Evolutionary conservation across 179 eudicot genomes (phyloP).

Genomic region (Silene vulgaris): DNA sequence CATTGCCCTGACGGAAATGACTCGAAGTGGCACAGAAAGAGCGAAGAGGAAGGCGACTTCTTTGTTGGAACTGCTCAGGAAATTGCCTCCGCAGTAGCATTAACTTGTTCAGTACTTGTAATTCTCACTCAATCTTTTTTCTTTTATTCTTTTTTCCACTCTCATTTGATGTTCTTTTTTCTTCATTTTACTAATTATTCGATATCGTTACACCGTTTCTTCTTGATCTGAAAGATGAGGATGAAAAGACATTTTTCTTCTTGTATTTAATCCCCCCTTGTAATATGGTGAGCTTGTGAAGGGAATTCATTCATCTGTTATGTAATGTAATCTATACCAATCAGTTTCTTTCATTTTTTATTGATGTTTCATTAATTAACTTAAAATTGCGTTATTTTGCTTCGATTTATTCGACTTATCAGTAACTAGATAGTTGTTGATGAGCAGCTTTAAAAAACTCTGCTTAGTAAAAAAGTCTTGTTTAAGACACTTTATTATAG

Average conservation of each 20-base stretch:
- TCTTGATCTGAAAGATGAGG: conserved; percentile 13
- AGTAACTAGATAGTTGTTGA: too few relatives aligned
- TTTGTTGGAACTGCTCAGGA: conserved; percentile 36
- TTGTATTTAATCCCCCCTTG: neutral
- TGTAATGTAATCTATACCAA: neutral
- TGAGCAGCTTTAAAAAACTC: too few relatives aligned
- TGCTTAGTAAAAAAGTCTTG: too few relatives aligned
- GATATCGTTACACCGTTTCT: conserved; percentile 19
- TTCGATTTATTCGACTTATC: too few relatives aligned
- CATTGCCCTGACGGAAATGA: conserved; percentile 32
- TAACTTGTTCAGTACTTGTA: conserved; percentile 6
- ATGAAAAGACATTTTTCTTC: neutral
- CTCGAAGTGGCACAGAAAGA: conserved; percentile 39
- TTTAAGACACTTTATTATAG: too few relatives aligned
- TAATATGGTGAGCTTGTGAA: neutral
- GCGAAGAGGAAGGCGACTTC: conserved; percentile 49
- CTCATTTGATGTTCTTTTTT: neutral
- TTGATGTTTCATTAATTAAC: too few relatives aligned
- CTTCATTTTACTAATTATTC: neutral
- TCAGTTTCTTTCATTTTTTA: too few relatives aligned
- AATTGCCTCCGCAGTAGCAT: conserved; percentile 26
- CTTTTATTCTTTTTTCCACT: neutral
- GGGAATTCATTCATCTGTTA: neutral
- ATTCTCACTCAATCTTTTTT: neutral
- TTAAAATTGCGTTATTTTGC: too few relatives aligned